phyloP scores from a whole-genome alignment of 1,284 basidiomycete species.

The Vanrija sp. region DNA sequence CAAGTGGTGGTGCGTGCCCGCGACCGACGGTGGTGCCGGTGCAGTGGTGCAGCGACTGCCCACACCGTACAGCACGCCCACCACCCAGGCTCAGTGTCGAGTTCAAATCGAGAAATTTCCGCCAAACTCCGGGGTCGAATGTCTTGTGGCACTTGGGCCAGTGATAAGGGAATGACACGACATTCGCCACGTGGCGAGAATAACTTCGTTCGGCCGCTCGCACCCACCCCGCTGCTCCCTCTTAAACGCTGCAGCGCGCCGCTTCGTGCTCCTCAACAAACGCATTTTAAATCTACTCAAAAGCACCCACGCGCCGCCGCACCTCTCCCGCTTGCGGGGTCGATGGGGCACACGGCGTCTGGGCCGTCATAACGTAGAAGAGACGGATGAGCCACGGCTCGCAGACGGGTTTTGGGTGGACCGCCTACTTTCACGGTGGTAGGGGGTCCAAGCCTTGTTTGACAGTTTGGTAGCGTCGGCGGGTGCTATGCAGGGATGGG shows the following conservation, averaged over 20 bases:
- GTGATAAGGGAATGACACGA: background rate
- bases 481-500: background rate
- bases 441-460: constrained; percentile 39
- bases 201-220: too few relatives aligned
- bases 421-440: constrained; percentile 23
- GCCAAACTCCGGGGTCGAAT: constrained; percentile 4
- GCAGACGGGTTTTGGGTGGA: constrained; percentile 40
- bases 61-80: too few relatives aligned
- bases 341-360: constrained; percentile 5
- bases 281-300: constrained; percentile 29
- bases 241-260: background rate
- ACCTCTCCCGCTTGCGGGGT: constrained; percentile 11
- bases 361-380: constrained; percentile 40
- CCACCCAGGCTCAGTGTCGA: constrained; percentile 8
- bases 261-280: constrained; percentile 15
- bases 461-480: constrained; percentile 17
- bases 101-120: constrained; percentile 8
- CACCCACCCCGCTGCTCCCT: background rate
- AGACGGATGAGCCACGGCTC: constrained; percentile 17
- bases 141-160: background rate
- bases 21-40: background rate
- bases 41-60: background rate
- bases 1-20: background rate
- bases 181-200: too few relatives aligned
- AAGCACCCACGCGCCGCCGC: constrained; percentile 34